phyloP scores from a whole-genome alignment of 225 moss, liverwort and hornwort species.

The Sphagnum tenellum region DNA sequence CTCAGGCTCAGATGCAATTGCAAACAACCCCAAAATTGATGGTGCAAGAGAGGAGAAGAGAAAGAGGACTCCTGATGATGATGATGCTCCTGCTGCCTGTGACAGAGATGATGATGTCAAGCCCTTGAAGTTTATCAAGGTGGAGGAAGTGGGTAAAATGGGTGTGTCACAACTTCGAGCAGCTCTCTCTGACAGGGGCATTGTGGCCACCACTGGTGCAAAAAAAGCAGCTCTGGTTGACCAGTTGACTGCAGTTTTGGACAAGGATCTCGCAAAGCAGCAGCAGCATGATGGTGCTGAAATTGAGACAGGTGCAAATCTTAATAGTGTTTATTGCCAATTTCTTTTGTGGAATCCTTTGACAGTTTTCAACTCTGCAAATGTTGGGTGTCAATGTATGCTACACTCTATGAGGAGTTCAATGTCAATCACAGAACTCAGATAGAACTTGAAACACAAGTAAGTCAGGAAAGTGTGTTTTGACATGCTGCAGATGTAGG shows the following conservation, averaged over 20 bases:
- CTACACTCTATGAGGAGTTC: not conserved
- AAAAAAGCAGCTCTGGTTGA: conserved; percentile 39
- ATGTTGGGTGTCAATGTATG: not conserved
- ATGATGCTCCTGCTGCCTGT: conserved; percentile 4
- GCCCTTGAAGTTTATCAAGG: conserved; percentile 28
- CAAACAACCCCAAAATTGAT: conserved; percentile 4
- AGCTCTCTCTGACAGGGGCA: conserved; percentile 35
- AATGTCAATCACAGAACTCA: not conserved
- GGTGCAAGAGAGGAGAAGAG: conserved; percentile 17
- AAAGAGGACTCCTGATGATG: conserved; percentile 18
- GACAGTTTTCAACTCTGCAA: too few species aligned
- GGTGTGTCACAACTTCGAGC: conserved; percentile 52
- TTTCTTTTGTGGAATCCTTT: not conserved
- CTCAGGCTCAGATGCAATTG: conserved; percentile 1
- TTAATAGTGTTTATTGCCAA: not conserved
- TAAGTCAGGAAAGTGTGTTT: not conserved
- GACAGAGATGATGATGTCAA: conserved; percentile 19
- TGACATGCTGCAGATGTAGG: not conserved
- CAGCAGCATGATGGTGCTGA: conserved; percentile 12
- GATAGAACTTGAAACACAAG: not conserved
- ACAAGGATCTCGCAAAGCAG: conserved; percentile 7
- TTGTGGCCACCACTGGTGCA: conserved; percentile 33
- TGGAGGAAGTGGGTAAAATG: conserved; percentile 52
- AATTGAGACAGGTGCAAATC: not conserved
- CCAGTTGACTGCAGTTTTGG: conserved; percentile 21